Evolutionary conservation across 192 early-diverging fungal genomes (phyloP).

Genomic region (Linnemannia hyalina): DNA sequence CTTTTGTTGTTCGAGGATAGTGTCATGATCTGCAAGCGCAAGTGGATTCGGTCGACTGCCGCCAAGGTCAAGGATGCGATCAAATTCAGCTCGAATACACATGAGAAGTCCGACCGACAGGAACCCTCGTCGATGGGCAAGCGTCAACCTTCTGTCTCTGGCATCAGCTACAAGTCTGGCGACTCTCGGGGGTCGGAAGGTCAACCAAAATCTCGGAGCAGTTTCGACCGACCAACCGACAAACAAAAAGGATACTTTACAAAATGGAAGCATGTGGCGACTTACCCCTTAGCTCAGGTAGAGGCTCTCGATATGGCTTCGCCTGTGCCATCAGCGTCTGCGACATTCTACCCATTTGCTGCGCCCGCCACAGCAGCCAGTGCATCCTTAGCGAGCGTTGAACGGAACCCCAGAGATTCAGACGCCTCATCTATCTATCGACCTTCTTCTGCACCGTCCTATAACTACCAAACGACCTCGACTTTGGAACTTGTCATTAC

Average conservation of each 20-base stretch:
- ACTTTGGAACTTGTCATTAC: slow-evolving; percentile 42
- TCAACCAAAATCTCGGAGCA: slow-evolving; percentile 66
- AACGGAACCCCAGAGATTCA: slow-evolving; percentile 15
- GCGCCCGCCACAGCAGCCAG: slow-evolving; percentile 32
- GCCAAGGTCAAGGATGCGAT: slow-evolving; percentile 57
- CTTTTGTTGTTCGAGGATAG: slow-evolving; percentile 75
- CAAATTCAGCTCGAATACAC: slow-evolving; percentile 27
- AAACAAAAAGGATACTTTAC: slow-evolving; percentile 75
- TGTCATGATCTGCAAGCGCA: slow-evolving; percentile 76
- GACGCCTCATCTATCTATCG: slow-evolving; percentile 40
- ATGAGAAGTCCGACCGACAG: slow-evolving; percentile 12
- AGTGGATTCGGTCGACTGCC: slow-evolving; percentile 63
- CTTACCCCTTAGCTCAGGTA: slow-evolving; percentile 67
- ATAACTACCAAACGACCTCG: slow-evolving; percentile 35
- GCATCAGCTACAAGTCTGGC: slow-evolving; percentile 30
- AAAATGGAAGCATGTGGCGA: slow-evolving; percentile 77
- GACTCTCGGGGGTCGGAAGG: slow-evolving; percentile 43
- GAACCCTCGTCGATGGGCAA: slow-evolving; percentile 7
- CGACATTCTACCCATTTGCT: slow-evolving; percentile 54
- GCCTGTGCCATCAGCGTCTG: slow-evolving; percentile 46
- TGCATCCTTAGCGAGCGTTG: neutral
- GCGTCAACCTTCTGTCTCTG: slow-evolving; percentile 29
- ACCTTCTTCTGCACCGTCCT: neutral
- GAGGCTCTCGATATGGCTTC: slow-evolving; percentile 74
- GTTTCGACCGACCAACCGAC: slow-evolving; percentile 61